Evolutionary conservation across 73 alveolate species (phyloP).

Genomic region (Paramecium pentaurelia): DNA sequence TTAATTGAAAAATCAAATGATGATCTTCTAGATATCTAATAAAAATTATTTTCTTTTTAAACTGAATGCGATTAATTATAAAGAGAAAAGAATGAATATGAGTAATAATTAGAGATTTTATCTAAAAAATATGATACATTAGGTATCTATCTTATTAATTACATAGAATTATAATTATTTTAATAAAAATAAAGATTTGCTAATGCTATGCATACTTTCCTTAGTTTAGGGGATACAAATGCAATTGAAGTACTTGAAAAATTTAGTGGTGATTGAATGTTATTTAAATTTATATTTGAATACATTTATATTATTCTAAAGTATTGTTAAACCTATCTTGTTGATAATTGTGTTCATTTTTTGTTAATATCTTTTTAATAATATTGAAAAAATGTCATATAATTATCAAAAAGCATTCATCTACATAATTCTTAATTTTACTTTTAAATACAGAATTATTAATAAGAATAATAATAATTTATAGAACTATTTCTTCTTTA

Average conservation of each 20-base stretch:
- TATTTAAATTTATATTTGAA: background rate
- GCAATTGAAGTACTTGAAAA: constrained; percentile 20
- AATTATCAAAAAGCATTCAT: no score
- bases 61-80: background rate
- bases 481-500: no score
- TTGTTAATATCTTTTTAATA: no score
- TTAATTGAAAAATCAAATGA: background rate
- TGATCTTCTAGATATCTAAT: background rate
- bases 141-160: background rate
- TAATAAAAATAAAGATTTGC: background rate
- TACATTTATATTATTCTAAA: no score
- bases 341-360: no score
- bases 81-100: constrained; percentile 4
- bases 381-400: no score
- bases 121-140: constrained; percentile 13
- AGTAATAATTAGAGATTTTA: background rate
- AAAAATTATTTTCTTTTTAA: background rate
- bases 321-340: no score
- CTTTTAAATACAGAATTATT: no score
- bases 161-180: background rate
- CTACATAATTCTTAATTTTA: no score
- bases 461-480: no score
- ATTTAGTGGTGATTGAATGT: background rate
- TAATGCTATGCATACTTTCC: constrained; percentile 1
- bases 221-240: background rate